Percentiles rank a stretch among this genome's conserved stretches.
phyloP scores from a whole-genome alignment of 371 early-diverging fungal genomes.

The Saksenaea vasiformis region DNA sequence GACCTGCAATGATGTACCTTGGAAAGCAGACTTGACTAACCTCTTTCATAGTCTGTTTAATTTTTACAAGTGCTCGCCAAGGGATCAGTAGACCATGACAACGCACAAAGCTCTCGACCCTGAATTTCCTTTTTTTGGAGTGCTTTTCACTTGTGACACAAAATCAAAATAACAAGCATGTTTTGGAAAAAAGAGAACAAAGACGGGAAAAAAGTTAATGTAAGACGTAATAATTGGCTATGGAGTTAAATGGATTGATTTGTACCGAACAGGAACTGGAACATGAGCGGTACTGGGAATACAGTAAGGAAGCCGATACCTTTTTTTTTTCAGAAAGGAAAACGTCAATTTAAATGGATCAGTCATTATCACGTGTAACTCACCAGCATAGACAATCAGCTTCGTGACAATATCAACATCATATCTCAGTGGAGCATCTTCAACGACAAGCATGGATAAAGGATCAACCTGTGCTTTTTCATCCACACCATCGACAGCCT shows the following conservation, averaged over 20 bases:
- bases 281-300: constrained; percentile 52
- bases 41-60: too few species aligned
- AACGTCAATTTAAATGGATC: background rate
- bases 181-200: background rate
- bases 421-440: constrained; percentile 59
- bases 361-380: background rate
- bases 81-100: too few species aligned
- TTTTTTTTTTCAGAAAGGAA: constrained; percentile 13
- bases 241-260: constrained; percentile 4
- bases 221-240: background rate
- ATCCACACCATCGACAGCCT: constrained; percentile 14
- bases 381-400: constrained; percentile 69
- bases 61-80: too few species aligned
- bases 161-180: background rate
- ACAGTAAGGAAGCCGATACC: constrained; percentile 63
- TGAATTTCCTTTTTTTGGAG: too few species aligned
- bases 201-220: background rate
- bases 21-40: too few species aligned
- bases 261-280: constrained; percentile 28
- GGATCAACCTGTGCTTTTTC: constrained; percentile 25
- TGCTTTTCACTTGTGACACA: background rate
- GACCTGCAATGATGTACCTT: too few species aligned
- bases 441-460: constrained; percentile 40
- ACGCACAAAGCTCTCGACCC: too few species aligned
- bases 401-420: constrained; percentile 74